These are phyloP conservation scores for Ophiocordyceps robertsii DNA, from an alignment of 2,329 filamentous ascomycete species.

Conservation along the genomic window DNA sequence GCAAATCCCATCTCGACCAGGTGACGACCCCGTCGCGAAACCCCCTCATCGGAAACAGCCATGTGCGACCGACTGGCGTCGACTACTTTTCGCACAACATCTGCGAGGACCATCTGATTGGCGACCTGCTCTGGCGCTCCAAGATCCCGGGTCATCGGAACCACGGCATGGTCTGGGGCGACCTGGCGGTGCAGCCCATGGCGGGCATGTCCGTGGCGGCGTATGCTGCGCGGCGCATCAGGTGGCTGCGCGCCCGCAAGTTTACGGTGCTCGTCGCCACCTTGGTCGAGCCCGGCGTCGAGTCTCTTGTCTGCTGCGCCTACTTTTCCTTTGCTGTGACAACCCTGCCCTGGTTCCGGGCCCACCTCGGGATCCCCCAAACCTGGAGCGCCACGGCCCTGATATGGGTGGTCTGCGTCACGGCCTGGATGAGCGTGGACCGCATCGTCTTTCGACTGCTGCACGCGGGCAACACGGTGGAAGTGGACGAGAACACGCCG, in stretches of 20 bases:
- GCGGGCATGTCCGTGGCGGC: conserved; percentile 62
- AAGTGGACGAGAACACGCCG: conserved; percentile 60
- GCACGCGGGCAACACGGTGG: conserved; percentile 59
- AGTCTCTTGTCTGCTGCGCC: conserved; percentile 70
- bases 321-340: conserved; percentile 72
- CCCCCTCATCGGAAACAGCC: conserved; percentile 24
- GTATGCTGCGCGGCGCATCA: conserved; percentile 68
- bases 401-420: conserved; percentile 54
- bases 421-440: conserved; percentile 63
- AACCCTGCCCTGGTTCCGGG: conserved; percentile 51
- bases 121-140: conserved; percentile 78
- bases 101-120: conserved; percentile 94
- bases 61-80: conserved; percentile 49
- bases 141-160: conserved; percentile 52
- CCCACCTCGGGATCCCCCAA: conserved; percentile 36
- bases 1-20: conserved; percentile 73
- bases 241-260: conserved; percentile 89
- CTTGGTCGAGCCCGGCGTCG: conserved; percentile 82
- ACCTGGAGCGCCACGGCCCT: conserved; percentile 55
- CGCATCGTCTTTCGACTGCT: conserved; percentile 59
- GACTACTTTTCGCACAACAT: conserved; percentile 94
- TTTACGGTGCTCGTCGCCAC: conserved; percentile 86
- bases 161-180: conserved; percentile 72
- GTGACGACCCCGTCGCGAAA: conserved; percentile 42
- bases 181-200: conserved; percentile 83